These are phyloP conservation scores for Escallonia rubra DNA, from an alignment of 129 eudicot genomes.

Conservation along the genomic window DNA sequence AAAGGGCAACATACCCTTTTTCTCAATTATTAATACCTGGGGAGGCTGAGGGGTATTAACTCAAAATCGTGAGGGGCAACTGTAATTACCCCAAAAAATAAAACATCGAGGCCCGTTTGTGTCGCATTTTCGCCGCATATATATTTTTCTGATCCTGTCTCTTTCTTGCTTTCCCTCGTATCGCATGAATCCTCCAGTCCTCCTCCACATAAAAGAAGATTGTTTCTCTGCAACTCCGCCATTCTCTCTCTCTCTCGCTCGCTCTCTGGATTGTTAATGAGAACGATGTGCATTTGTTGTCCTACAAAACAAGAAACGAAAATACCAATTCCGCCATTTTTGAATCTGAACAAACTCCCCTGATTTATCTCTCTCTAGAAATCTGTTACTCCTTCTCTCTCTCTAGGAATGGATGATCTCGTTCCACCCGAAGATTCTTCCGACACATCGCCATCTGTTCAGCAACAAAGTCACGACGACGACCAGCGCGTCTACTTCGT, in stretches of 20 bases:
- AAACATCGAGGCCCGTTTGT: conserved; percentile 15
- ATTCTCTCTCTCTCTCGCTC: conserved; percentile 30
- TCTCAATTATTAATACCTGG: no score
- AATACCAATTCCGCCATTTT: conserved; percentile 43
- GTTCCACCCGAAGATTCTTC: conserved; percentile 27
- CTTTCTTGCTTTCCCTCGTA: no score
- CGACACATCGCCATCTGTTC: conserved; percentile 14
- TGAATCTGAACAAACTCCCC: conserved; percentile 30
- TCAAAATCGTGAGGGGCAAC: no score
- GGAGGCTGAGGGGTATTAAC: no score
- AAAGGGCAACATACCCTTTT: no score
- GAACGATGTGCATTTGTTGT: conserved; percentile 19
- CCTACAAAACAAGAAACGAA: background rate
- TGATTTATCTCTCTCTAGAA: conserved; percentile 15
- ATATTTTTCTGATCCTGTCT: background rate
- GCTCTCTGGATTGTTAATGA: conserved; percentile 8
- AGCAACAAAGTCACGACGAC: conserved; percentile 24
- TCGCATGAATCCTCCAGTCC: conserved; percentile 7
- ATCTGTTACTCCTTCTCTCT: conserved; percentile 10
- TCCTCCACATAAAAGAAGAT: conserved; percentile 13
- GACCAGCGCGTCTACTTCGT: conserved; percentile 73
- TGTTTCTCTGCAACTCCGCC: conserved; percentile 59
- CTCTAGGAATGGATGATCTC: conserved; percentile 28
- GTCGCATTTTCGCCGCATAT: conserved; percentile 18
- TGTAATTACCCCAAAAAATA: background rate